Conservation (phyloP, 257 asterid genomes). For the Rehmannia glutinosa region DNA sequence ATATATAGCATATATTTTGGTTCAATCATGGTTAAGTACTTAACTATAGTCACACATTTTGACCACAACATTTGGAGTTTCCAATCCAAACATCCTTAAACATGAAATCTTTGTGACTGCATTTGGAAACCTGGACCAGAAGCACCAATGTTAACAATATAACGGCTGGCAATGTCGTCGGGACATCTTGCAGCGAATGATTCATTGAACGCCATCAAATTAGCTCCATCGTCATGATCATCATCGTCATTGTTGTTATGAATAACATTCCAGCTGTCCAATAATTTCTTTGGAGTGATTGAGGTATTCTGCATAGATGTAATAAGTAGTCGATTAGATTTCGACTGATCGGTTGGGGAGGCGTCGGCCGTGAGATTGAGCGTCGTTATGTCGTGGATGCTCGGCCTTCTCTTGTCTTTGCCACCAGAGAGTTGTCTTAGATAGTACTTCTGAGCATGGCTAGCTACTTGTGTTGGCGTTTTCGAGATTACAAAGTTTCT, state of each 20-base stretch:
- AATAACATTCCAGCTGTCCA: no score
- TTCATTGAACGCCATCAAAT: no score
- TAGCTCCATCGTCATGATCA: no score
- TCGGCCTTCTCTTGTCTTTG: slow-evolving; percentile 78
- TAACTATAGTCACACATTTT: no score
- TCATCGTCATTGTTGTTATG: no score
- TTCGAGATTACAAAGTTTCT: slow-evolving; percentile 67
- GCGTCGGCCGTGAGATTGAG: slow-evolving; percentile 20
- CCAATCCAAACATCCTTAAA: slow-evolving; percentile 12
- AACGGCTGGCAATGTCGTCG: slow-evolving; percentile 7
- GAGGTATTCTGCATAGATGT: no score
- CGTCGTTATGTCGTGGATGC: slow-evolving; percentile 84
- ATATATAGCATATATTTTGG: no score
- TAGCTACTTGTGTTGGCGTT: slow-evolving; percentile 87
- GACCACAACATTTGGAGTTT: no score
- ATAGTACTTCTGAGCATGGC: slow-evolving; percentile 88
- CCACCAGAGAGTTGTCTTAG: slow-evolving; percentile 70
- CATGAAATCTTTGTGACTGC: slow-evolving; percentile 15
- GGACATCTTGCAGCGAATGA: no score
- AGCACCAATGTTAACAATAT: slow-evolving; percentile 16
- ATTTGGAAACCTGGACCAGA: slow-evolving; percentile 11
- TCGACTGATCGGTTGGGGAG: background rate
- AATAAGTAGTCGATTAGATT: no score
- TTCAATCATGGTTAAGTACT: no score
- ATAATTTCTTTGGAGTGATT: no score